These are phyloP conservation scores for Starmera quercuum DNA, from an alignment of 805 yeast species.

Conservation along the genomic window DNA sequence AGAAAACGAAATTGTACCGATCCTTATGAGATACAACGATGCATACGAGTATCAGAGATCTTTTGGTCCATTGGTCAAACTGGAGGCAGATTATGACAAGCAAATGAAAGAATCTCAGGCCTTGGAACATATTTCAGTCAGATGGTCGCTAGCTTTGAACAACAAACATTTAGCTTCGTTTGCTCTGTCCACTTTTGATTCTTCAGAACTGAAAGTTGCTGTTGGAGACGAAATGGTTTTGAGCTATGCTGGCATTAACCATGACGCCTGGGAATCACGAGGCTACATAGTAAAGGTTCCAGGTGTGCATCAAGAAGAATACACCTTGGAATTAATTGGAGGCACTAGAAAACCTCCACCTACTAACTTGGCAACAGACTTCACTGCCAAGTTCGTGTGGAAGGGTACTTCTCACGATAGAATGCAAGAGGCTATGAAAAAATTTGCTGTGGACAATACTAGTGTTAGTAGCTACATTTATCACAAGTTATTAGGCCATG, in stretches of 20 bases:
- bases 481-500: slow-evolving; percentile 75
- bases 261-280: slow-evolving; percentile 60
- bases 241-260: slow-evolving; percentile 48
- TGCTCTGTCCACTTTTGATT: slow-evolving; percentile 58
- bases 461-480: slow-evolving; percentile 71
- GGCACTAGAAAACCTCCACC: slow-evolving; percentile 42
- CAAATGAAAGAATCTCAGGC: slow-evolving; percentile 70
- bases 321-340: slow-evolving; percentile 59
- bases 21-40: slow-evolving; percentile 69
- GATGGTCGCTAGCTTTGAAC: slow-evolving; percentile 66
- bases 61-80: slow-evolving; percentile 74
- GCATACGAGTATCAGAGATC: slow-evolving; percentile 81
- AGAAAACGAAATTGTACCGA: slow-evolving; percentile 60
- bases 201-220: slow-evolving; percentile 58
- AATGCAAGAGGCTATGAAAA: slow-evolving; percentile 71
- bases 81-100: slow-evolving; percentile 77
- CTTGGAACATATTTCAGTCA: slow-evolving; percentile 60
- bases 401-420: slow-evolving; percentile 75
- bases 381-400: slow-evolving; percentile 86
- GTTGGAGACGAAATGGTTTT: slow-evolving; percentile 80
- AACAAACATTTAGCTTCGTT: slow-evolving; percentile 65
- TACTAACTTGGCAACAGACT: slow-evolving; percentile 51
- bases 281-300: slow-evolving; percentile 75
- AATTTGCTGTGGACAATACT: slow-evolving; percentile 61
- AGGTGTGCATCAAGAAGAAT: slow-evolving; percentile 53